These are phyloP conservation scores for Trichocomaceae sp. DNA, from an alignment of 2,329 filamentous ascomycete genomes.

Conservation along the genomic window DNA sequence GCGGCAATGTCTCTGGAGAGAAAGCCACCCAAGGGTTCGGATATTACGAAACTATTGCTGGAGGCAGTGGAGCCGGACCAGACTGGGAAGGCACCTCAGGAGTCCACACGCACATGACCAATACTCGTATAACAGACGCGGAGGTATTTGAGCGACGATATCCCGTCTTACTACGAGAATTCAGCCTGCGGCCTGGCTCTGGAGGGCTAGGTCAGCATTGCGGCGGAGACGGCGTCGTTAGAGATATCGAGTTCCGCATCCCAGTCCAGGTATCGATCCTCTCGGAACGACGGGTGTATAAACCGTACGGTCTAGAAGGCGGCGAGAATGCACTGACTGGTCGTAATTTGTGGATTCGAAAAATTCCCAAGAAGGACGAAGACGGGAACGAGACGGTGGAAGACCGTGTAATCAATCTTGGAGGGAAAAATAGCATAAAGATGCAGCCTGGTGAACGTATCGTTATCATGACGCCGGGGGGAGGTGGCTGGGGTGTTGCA, in stretches of 20 bases:
- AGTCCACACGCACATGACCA: constrained; percentile 82
- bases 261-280: constrained; percentile 71
- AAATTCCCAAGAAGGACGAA: constrained; percentile 47
- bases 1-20: constrained; percentile 54
- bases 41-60: constrained; percentile 78
- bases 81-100: constrained; percentile 67
- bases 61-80: constrained; percentile 66
- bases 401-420: constrained; percentile 23
- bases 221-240: constrained; percentile 69
- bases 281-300: constrained; percentile 64
- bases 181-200: constrained; percentile 57
- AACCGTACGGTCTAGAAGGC: constrained; percentile 72
- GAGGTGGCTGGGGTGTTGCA: constrained; percentile 39
- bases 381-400: constrained; percentile 12
- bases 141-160: constrained; percentile 74
- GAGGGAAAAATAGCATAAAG: constrained; percentile 26
- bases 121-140: constrained; percentile 73
- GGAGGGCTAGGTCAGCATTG: constrained; percentile 59
- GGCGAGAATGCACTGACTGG: constrained; percentile 72
- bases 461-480: constrained; percentile 33
- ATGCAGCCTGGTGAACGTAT: constrained; percentile 34
- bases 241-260: constrained; percentile 75
- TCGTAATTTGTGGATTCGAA: constrained; percentile 75
- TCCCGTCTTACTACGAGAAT: constrained; percentile 65
- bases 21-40: constrained; percentile 59